phyloP scores from a whole-genome alignment of 495 filamentous ascomycete species.

The Saxophila tyrrhenica region DNA sequence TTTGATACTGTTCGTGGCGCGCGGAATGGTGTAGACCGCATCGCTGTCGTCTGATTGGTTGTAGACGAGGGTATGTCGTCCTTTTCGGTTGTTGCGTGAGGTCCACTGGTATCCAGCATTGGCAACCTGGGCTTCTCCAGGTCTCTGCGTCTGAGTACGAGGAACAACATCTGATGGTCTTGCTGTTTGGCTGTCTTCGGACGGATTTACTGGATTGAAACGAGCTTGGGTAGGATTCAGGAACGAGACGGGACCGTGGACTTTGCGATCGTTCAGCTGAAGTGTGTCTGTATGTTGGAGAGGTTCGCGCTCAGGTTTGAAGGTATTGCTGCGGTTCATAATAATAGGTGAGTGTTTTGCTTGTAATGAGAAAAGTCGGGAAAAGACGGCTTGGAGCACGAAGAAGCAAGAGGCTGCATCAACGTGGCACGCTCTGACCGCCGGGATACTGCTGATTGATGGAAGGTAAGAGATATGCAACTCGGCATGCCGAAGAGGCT shows the following conservation, averaged over 20 bases:
- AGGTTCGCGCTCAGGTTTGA: conserved; percentile 22
- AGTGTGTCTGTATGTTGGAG: conserved; percentile 17
- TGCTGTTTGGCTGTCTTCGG: too few relatives aligned
- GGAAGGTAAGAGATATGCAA: too few relatives aligned
- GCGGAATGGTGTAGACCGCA: conserved; percentile 30
- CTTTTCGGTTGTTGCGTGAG: conserved; percentile 62
- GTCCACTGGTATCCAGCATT: conserved; percentile 41
- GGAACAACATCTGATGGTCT: too few relatives aligned
- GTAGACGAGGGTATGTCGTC: conserved; percentile 49
- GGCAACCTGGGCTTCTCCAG: conserved; percentile 4
- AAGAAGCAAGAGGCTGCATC: too few relatives aligned
- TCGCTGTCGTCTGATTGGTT: conserved; percentile 22
- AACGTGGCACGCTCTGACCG: too few relatives aligned
- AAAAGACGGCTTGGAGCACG: too few relatives aligned
- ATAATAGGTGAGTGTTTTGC: too few relatives aligned
- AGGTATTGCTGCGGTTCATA: conserved; percentile 20
- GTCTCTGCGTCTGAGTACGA: conserved; percentile 2
- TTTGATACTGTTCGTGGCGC: conserved; percentile 32
- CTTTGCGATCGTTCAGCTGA: conserved; percentile 14
- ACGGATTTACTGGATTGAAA: conserved; percentile 18
- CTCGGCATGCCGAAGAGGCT: too few relatives aligned
- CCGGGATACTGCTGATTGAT: too few relatives aligned
- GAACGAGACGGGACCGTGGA: conserved; percentile 36
- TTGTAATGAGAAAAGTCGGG: too few relatives aligned
- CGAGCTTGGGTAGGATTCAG: conserved; percentile 40